Conservation (phyloP, 2,329 filamentous ascomycete species). For the Apiospora rasikravindrae region DNA sequence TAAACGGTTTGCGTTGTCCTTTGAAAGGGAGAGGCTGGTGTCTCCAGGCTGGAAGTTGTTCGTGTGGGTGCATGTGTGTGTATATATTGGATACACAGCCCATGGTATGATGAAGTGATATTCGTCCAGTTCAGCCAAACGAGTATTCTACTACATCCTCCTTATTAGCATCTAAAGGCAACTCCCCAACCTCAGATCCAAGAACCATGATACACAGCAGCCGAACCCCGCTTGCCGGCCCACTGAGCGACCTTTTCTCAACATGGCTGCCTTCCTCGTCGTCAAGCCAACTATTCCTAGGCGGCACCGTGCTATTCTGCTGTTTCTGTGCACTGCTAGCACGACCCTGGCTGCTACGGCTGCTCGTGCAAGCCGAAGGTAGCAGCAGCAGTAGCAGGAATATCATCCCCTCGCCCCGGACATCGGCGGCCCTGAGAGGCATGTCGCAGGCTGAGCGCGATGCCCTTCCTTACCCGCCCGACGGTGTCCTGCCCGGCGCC, state of each 20-base stretch:
- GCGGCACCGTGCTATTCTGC: not conserved
- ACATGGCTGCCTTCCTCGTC: not conserved
- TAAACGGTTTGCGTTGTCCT: not conserved
- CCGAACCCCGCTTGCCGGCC: not conserved
- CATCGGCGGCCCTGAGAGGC: not conserved
- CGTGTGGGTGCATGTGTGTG: not conserved
- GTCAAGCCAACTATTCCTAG: not conserved
- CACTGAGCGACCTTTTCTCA: not conserved
- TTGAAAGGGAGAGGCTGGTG: too few species aligned
- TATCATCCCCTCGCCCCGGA: not conserved
- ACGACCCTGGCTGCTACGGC: not conserved
- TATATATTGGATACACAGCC: not conserved
- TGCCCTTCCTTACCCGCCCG: slow-evolving; percentile 66
- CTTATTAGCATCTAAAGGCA: not conserved
- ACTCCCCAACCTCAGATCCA: not conserved
- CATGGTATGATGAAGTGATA: not conserved
- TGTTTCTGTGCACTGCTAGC: not conserved
- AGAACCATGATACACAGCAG: not conserved
- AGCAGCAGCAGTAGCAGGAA: not conserved
- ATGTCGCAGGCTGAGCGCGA: slow-evolving; percentile 12
- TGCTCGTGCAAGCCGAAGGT: not conserved
- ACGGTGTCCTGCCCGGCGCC: slow-evolving; percentile 67
- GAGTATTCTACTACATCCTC: not conserved
- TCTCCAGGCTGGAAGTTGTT: not conserved
- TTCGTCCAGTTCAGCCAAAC: not conserved